Conservation (phyloP, 2,329 filamentous ascomycete species). For the Blumeriella jaapii region DNA sequence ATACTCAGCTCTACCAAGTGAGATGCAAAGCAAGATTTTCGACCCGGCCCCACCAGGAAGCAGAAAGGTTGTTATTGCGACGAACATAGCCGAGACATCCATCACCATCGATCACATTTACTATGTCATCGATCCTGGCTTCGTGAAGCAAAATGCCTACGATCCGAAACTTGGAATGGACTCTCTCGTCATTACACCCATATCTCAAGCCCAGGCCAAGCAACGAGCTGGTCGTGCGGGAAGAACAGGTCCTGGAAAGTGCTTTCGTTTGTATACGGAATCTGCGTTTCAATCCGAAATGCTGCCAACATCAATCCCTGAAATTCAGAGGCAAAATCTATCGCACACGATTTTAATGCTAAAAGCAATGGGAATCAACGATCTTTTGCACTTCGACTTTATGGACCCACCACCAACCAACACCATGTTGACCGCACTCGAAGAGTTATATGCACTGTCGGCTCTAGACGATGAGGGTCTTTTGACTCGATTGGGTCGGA, state of each 20-base stretch:
- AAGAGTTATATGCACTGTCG: slow-evolving; percentile 86
- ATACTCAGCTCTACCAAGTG: slow-evolving; percentile 86
- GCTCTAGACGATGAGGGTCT: slow-evolving; percentile 93
- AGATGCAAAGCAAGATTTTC: slow-evolving; percentile 91
- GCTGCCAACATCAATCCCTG: slow-evolving; percentile 89
- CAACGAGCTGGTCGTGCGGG: slow-evolving; percentile 88
- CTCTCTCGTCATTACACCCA: slow-evolving; percentile 85
- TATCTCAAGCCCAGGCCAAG: slow-evolving; percentile 93
- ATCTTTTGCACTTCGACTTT: slow-evolving; percentile 93
- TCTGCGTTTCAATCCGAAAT: slow-evolving; percentile 93
- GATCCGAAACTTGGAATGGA: slow-evolving; percentile 98
- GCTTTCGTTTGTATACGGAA: slow-evolving; percentile 91
- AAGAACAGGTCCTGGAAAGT: slow-evolving; percentile 89
- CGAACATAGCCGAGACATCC: slow-evolving; percentile 95
- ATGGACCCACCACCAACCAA: slow-evolving; percentile 98
- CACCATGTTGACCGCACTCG: slow-evolving; percentile 91
- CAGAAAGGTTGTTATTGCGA: slow-evolving; percentile 92
- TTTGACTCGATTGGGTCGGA: slow-evolving; percentile 78
- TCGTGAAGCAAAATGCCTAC: slow-evolving; percentile 95
- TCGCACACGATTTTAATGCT: slow-evolving; percentile 92
- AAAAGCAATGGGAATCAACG: slow-evolving; percentile 98
- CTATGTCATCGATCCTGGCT: slow-evolving; percentile 93
- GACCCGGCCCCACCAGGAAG: slow-evolving; percentile 79
- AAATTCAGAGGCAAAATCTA: slow-evolving; percentile 91
- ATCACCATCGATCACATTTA: slow-evolving; percentile 98